A percentile compares a stretch with the other conserved stretches of the same genome.
Conservation (phyloP, 148 eudicot genomes). For the Rhododendron mucronatum region DNA sequence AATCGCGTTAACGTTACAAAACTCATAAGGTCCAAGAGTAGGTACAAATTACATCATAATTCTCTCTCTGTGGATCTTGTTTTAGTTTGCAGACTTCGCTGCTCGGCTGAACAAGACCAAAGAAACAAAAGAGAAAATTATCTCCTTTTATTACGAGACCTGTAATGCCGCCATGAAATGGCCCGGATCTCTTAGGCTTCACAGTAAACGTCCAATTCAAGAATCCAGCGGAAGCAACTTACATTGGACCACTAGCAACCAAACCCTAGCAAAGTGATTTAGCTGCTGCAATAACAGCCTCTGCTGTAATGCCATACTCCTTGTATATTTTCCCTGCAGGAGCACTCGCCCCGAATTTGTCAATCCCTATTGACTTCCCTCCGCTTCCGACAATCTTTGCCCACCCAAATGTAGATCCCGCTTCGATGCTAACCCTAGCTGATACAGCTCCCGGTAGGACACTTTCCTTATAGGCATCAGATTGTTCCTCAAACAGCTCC, state of each 20-base stretch:
- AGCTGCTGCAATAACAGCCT: constrained; percentile 89
- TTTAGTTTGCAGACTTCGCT: constrained; percentile 23
- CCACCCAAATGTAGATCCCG: constrained; percentile 97
- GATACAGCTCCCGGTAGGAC: constrained; percentile 74
- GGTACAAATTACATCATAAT: constrained; percentile 22
- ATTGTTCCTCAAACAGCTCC: constrained; percentile 86
- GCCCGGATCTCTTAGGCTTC: constrained; percentile 11
- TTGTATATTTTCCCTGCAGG: constrained; percentile 88
- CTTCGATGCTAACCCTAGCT: constrained; percentile 93
- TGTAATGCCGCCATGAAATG: constrained; percentile 9
- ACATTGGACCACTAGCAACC: constrained; percentile 4
- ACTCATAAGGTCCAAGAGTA: constrained; percentile 23
- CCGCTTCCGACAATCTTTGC: constrained; percentile 51
- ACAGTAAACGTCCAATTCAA: constrained; percentile 3
- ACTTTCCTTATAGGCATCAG: constrained; percentile 75
- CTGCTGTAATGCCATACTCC: constrained; percentile 87
- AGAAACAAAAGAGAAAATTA: constrained; percentile 15
- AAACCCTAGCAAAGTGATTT: constrained; percentile 48
- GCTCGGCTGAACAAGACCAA: constrained; percentile 21
- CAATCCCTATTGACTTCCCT: constrained; percentile 93
- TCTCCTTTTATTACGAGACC: constrained; percentile 23
- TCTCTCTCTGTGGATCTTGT: constrained; percentile 13
- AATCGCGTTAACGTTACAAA: constrained; percentile 22
- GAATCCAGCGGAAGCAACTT: neutral
- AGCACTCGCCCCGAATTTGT: constrained; percentile 90